Percentiles rank a stretch among this genome's conserved stretches.
phyloP scores from a whole-genome alignment of 1,284 basidiomycete genomes.

The Microbotryum violaceum region DNA sequence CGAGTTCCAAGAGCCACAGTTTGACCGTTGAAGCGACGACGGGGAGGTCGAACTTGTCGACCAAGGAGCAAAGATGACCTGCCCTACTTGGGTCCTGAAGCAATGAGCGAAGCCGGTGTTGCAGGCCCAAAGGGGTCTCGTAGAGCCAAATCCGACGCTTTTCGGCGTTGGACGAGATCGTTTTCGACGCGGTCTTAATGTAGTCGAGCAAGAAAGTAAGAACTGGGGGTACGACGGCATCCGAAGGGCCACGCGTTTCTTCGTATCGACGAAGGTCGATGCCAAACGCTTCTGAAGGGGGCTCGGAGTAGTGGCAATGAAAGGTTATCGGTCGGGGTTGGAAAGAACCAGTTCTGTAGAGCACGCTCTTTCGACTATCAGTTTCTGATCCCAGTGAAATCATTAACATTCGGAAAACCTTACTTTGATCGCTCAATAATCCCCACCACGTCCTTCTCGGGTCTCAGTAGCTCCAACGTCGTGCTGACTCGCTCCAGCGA shows the following conservation, averaged over 20 bases:
- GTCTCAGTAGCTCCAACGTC: slow-evolving; percentile 22
- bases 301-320: slow-evolving; percentile 28
- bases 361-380: not conserved
- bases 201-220: slow-evolving; percentile 14
- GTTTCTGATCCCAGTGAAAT: not conserved
- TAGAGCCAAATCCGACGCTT: slow-evolving; percentile 27
- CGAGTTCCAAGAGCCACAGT: slow-evolving; percentile 35
- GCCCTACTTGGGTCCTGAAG: slow-evolving; percentile 4
- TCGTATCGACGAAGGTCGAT: slow-evolving; percentile 27
- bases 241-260: slow-evolving; percentile 9
- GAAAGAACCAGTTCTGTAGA: slow-evolving; percentile 30
- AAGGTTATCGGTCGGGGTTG: slow-evolving; percentile 28
- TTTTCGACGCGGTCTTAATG: slow-evolving; percentile 7
- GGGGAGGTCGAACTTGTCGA: slow-evolving; percentile 27
- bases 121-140: slow-evolving; percentile 24
- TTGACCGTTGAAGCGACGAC: slow-evolving; percentile 31
- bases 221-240: slow-evolving; percentile 13
- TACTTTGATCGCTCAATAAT: slow-evolving; percentile 31
- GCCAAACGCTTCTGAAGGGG: slow-evolving; percentile 20
- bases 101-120: slow-evolving; percentile 18
- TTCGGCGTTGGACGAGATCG: slow-evolving; percentile 15
- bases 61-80: not conserved
- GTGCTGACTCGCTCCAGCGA: slow-evolving; percentile 14
- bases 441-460: slow-evolving; percentile 26
- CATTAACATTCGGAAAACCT: not conserved